Base-by-base conservation (phyloP, 306 rosid genomes). In the Prunus mongolica region DNA sequence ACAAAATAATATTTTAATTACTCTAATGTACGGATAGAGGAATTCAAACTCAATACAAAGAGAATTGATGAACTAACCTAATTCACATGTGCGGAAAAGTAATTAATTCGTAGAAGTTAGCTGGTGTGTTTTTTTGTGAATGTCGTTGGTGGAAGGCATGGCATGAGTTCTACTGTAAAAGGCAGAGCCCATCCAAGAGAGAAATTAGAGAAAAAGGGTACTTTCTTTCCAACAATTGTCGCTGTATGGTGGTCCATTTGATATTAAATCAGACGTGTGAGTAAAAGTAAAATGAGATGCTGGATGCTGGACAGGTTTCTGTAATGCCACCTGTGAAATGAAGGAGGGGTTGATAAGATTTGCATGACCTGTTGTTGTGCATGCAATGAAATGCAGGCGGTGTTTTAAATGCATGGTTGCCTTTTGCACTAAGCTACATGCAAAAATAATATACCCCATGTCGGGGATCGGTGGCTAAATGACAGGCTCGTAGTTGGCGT, bases 381-480 rank as follows among this genome's bases (percentile, higher is more conserved):
- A 45, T 4, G n/a, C 27, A 19, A 10, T 50, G 44, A 38, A 38
- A 38, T 7, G 44, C 44, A 7, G 44, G 44, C 1, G 44, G 44
- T 20, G 79, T 67, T 76, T 24, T 80, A 77, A 83, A 76, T 87
- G 87, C 84, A 85, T 67, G 76, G 80, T 64, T 19, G 79, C 83
- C 82, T 77, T 86, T 65, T 62, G 12, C 19, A 60, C 44, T 38
- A 38, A 38, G 44, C 78, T 75, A 71, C 82, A 73, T 82, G 85
- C 81, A 80, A 81, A 79, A 84, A 71, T 76, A 83, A 61, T 79
- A 75, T 82, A 78, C 78, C 79, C 15, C 55, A 76, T 90, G 97
- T 93, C 88, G 90, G 93, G 83, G 50, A 83, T 67, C 76, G 25
- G 67, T 68, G 86, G 73, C 96, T 82, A 87, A 84, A 82, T 86